A percentile compares a stretch with the other conserved stretches of the same genome.
Conservation (phyloP, 164 flowering plant species). For the Taxillus chinensis region DNA sequence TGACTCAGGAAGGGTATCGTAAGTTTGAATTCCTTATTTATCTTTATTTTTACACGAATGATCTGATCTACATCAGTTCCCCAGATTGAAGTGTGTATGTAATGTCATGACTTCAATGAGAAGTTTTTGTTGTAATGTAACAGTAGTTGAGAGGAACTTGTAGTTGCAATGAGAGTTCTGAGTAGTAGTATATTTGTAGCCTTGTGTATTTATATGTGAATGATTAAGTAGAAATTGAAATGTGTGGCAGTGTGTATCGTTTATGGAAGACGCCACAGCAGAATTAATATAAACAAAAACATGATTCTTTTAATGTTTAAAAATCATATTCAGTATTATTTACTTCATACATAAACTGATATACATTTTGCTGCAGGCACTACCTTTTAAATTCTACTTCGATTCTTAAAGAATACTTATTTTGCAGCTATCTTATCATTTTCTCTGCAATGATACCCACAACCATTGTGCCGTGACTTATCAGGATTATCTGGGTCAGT, state of each 20-base stretch:
- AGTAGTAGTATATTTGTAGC: slow-evolving; percentile 1
- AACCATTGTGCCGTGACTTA: slow-evolving; percentile 80
- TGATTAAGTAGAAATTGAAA: slow-evolving; percentile 3
- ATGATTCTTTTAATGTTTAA: background rate
- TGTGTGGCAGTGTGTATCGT: background rate
- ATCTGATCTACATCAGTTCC: background rate
- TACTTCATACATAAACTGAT: no score
- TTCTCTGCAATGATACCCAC: slow-evolving; percentile 28
- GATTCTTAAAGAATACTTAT: slow-evolving; percentile 7
- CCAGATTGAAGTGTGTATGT: background rate
- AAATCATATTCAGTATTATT: no score
- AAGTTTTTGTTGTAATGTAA: background rate
- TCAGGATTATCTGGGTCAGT: slow-evolving; percentile 61
- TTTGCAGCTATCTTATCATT: slow-evolving; percentile 21
- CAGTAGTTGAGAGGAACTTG: background rate
- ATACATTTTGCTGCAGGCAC: background rate
- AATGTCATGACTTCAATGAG: slow-evolving; percentile 2
- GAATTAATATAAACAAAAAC: background rate
- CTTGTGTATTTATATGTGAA: slow-evolving; percentile 4
- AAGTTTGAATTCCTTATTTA: slow-evolving; percentile 13
- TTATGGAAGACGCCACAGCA: background rate
- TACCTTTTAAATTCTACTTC: background rate
- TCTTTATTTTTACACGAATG: slow-evolving; percentile 3
- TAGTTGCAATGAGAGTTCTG: background rate
- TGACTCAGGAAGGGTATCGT: slow-evolving; percentile 14